Evolutionary conservation across 2,329 filamentous ascomycete species (phyloP).

Genomic region (Penicillium freii): DNA sequence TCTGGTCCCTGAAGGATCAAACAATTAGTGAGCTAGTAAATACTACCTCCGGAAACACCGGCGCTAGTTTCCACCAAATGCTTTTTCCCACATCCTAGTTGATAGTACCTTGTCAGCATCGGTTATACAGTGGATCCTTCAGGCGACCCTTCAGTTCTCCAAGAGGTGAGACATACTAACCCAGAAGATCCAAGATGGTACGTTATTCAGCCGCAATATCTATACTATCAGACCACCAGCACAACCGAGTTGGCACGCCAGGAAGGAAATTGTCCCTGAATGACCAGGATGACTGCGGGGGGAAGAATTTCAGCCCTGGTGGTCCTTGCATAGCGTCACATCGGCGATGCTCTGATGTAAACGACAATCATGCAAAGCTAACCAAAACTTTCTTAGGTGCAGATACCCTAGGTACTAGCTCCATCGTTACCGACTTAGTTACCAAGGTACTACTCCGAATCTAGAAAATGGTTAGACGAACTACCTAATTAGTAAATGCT

Average conservation of each 20-base stretch:
- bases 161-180: not conserved
- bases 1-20: not conserved
- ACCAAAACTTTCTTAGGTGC: not conserved
- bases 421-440: not conserved
- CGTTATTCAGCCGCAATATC: not conserved
- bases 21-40: not conserved
- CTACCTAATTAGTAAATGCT: not conserved
- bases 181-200: not conserved
- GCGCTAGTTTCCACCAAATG: not conserved
- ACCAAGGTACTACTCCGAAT: not conserved
- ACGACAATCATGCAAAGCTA: not conserved
- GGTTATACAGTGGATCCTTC: not conserved
- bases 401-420: not conserved
- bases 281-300: not conserved
- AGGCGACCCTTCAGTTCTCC: not conserved
- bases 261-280: not conserved
- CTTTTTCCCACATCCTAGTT: not conserved
- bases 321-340: not conserved
- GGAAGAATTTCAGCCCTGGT: not conserved
- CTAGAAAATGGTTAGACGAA: not conserved
- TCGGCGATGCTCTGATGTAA: not conserved
- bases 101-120: not conserved
- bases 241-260: not conserved
- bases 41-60: not conserved
- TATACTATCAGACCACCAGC: not conserved